A percentile compares a stretch with the other conserved stretches of the same genome.
Conservation (phyloP, 768 basidiomycete species). For the Trametes cubensis region DNA sequence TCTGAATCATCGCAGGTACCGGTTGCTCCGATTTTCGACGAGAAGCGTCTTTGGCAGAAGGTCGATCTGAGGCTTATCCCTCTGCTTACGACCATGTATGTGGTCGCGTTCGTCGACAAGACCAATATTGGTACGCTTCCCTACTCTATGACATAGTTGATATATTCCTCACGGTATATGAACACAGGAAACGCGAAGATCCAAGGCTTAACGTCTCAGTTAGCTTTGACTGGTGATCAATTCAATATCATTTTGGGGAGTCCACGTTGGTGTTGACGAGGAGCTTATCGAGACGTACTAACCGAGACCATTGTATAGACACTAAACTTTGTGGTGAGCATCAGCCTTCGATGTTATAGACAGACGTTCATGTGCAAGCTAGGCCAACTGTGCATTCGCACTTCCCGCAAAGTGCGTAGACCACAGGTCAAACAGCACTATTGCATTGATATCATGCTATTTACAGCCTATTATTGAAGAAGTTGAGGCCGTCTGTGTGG, state of each 20-base stretch:
- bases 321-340: conserved; percentile 65
- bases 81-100: conserved; percentile 33
- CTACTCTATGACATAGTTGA: neutral
- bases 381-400: conserved; percentile 66
- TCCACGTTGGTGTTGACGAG: neutral
- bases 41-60: conserved; percentile 40
- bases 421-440: neutral
- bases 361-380: neutral
- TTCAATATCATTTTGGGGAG: conserved; percentile 72
- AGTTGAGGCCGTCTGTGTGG: conserved; percentile 67
- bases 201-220: conserved; percentile 53
- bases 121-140: conserved; percentile 28
- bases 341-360: neutral
- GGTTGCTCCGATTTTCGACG: conserved; percentile 22
- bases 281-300: neutral
- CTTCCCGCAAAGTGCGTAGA: conserved; percentile 63
- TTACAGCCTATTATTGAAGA: conserved; percentile 53
- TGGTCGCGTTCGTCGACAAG: conserved; percentile 31
- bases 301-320: conserved; percentile 42
- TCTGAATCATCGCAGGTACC: neutral
- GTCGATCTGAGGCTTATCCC: conserved; percentile 35
- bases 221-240: conserved; percentile 55
- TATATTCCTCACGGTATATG: neutral
- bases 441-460: neutral
- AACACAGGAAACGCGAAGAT: conserved; percentile 29